Evolutionary conservation across 2,329 filamentous ascomycete genomes (phyloP), one percentile per base, ranked within the genome.

Genomic region (Exophiala spinifera): DNA sequence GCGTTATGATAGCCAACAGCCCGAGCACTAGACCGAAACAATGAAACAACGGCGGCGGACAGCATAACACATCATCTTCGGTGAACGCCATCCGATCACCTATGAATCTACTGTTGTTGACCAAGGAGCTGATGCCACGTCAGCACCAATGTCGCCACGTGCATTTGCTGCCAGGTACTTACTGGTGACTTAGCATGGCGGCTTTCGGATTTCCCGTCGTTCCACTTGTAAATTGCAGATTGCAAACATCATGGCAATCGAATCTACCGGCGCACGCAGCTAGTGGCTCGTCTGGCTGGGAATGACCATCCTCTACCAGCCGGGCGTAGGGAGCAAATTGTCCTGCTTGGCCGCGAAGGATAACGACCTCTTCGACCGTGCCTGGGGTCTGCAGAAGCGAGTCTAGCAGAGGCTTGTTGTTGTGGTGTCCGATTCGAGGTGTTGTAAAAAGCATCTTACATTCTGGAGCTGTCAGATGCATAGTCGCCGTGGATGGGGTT

Each of bases 21-120:
- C 88, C 88, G 2, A 91, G 80, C 1, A 91, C 87, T 6, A 92
- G 80, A 1, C 88, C 88, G 66, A 92, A 92, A 74, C 88, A 92
- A 74, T 94, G 89, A 76, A 94, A 94, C 3, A 94, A 78, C 0
- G 89, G 89, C 0, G 89, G 88, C 2, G 88, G 88, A 68, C 89
- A 94, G 74, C 88, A 92, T 10, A 94, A 77, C 6, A 85, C 75
- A 65, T 91, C 87, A 43, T 77, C 74, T 2, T 80, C 72, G 0
- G 81, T 84, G 14, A 92, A 77, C 4, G 81, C 78, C 85, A 91
- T 87, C 40, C 87, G 81, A 69, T 89, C 86, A 50, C 87, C 88
- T 46, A 87, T 85, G 71, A 87, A 87, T 25, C 84, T 80, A 6
- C 83, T 79, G 67, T 87, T 87, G 68, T 87, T 87, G 64, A 84